Base-by-base conservation (phyloP, 495 filamentous ascomycete species). In the Cenococcum geophilum region DNA sequence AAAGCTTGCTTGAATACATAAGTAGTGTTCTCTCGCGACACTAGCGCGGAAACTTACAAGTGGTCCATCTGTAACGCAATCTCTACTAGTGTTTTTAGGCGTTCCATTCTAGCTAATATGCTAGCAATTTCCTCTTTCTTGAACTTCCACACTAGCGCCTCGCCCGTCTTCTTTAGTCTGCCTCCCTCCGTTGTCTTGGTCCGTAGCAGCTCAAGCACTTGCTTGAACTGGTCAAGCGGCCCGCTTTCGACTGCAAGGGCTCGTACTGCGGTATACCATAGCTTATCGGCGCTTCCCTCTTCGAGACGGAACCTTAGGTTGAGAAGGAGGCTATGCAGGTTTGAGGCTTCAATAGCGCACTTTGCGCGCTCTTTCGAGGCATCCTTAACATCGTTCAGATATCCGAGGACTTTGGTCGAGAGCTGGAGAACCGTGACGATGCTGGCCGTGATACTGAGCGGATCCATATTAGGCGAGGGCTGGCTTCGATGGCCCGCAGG, bases 321-420 rank as follows among this genome's bases (percentile, higher is more conserved):
- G 18, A 55, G 47, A 32, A 75, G 73, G 16, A 74, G 66, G 11
- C 18, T 59, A 36, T 50, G 23, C 16, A 71, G 57, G 27, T 68
- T 71, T 22, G 54, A 59, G 5, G 53, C 56, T 50, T 75, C 72
- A 20, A 51, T 36, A 4, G 62, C 51, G 49, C 66, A 67, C 48
- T 47, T 35, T 36, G 42, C 53, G 37, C 64, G 61, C 12, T 74
- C 73, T 62, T 64, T 70, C 14, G 70, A 58, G 14, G 70, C 70
- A 58, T 71, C 63, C 58, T 66, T 75, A 25, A 73, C 65, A 37
- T 72, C 59, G 49, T 60, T 69, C 11, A 73, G 60, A 49, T 75
- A 74, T 22, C 48, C 52, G 36, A 72, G 56, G 0, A 64, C 61
- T 43, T 70, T 71, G 27, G 18, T 50, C 34, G 61, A 59, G 52